These are phyloP conservation scores for Kondoa subrosea DNA, from an alignment of 768 basidiomycete species.

Conservation along the genomic window DNA sequence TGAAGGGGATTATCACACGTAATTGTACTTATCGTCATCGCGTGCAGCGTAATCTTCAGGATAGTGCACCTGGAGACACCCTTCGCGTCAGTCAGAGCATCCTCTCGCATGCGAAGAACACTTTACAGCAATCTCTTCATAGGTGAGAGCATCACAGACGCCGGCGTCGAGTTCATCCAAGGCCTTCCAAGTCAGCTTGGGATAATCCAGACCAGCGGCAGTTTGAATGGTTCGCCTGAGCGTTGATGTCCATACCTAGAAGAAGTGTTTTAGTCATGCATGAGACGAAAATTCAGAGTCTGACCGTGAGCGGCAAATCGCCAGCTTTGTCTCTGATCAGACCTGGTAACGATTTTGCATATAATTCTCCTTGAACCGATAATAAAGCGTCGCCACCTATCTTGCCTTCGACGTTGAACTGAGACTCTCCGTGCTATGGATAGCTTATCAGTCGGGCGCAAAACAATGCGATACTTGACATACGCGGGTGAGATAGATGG, in stretches of 20 bases:
- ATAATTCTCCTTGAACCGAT: slow-evolving; percentile 65
- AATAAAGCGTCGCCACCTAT: slow-evolving; percentile 93
- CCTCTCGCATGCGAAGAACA: slow-evolving; percentile 5
- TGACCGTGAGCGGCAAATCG: slow-evolving; percentile 64
- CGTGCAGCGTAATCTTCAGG: slow-evolving; percentile 96
- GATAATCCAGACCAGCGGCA: slow-evolving; percentile 58
- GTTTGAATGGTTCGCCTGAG: slow-evolving; percentile 84
- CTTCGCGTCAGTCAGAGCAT: neutral
- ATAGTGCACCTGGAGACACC: slow-evolving; percentile 50
- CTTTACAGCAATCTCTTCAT: slow-evolving; percentile 89
- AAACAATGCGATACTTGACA: slow-evolving; percentile 28
- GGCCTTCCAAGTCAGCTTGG: slow-evolving; percentile 95
- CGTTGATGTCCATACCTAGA: slow-evolving; percentile 96
- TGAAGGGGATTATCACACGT: slow-evolving; percentile 35
- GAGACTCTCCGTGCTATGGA: slow-evolving; percentile 84
- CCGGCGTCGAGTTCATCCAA: slow-evolving; percentile 96
- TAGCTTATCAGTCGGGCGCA: neutral
- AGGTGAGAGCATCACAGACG: slow-evolving; percentile 99
- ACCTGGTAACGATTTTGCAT: slow-evolving; percentile 67
- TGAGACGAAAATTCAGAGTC: slow-evolving; percentile 22
- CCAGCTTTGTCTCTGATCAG: slow-evolving; percentile 83
- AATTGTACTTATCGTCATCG: slow-evolving; percentile 99
- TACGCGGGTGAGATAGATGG: slow-evolving; percentile 89
- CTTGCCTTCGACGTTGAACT: slow-evolving; percentile 87
- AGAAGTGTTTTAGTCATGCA: neutral